Evolutionary conservation across 805 yeast species (phyloP).

Genomic region (Pichia occidentalis): DNA sequence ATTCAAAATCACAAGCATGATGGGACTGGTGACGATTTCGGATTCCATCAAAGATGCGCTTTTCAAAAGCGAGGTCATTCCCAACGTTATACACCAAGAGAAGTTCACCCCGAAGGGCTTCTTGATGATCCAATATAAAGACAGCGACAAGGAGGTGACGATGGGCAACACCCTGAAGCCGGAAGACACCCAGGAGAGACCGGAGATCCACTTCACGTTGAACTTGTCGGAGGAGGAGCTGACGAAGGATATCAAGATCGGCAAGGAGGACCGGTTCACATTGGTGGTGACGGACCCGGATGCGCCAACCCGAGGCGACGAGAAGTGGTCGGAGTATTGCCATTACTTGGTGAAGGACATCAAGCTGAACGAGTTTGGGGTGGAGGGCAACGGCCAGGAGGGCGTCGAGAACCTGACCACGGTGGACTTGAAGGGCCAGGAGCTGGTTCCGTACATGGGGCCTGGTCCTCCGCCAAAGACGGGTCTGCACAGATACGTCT

Average conservation of each 20-base stretch:
- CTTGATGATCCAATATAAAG: slow-evolving; percentile 59
- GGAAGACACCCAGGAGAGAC: slow-evolving; percentile 60
- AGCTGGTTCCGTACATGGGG: slow-evolving; percentile 57
- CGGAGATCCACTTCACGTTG: slow-evolving; percentile 60
- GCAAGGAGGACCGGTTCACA: slow-evolving; percentile 51
- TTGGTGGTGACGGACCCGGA: slow-evolving; percentile 88
- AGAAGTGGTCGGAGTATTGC: slow-evolving; percentile 82
- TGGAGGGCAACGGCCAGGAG: slow-evolving; percentile 22
- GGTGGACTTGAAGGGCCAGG: slow-evolving; percentile 34
- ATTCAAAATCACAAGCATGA: slow-evolving; percentile 14
- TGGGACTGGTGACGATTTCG: slow-evolving; percentile 42
- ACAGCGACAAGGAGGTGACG: slow-evolving; percentile 49
- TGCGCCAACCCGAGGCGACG: slow-evolving; percentile 79
- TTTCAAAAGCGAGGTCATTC: slow-evolving; percentile 42
- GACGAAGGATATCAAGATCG: slow-evolving; percentile 35
- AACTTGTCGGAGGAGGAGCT: slow-evolving; percentile 25
- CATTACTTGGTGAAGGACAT: slow-evolving; percentile 65
- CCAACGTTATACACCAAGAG: slow-evolving; percentile 43
- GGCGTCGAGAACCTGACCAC: slow-evolving; percentile 26
- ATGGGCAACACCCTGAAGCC: slow-evolving; percentile 70
- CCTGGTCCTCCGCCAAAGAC: slow-evolving; percentile 90
- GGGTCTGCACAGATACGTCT: slow-evolving; percentile 83
- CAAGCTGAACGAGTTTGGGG: slow-evolving; percentile 35
- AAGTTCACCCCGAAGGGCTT: slow-evolving; percentile 41
- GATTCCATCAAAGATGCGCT: slow-evolving; percentile 48